Evolutionary conservation across 2,329 filamentous ascomycete species (phyloP).

Genomic region (Myriosclerotinia scirpicola): DNA sequence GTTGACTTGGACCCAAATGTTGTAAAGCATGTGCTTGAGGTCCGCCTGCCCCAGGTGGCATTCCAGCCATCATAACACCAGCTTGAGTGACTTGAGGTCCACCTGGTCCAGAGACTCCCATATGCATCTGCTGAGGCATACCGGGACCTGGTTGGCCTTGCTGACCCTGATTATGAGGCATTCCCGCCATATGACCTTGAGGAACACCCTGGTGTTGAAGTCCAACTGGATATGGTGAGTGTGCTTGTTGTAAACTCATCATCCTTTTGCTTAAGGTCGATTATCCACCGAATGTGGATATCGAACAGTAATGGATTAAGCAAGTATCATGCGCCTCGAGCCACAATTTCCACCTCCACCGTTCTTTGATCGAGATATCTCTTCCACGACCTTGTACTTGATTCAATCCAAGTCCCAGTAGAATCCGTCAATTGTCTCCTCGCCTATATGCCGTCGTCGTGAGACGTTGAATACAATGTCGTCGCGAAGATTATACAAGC

Average conservation of each 20-base stretch:
- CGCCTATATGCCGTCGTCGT: slow-evolving; percentile 18
- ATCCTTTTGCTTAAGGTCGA: slow-evolving; percentile 58
- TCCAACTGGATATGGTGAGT: slow-evolving; percentile 65
- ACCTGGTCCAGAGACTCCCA: slow-evolving; percentile 70
- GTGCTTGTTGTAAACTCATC: slow-evolving; percentile 66
- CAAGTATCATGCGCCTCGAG: slow-evolving; percentile 35
- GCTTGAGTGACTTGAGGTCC: slow-evolving; percentile 69
- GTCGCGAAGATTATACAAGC: slow-evolving; percentile 33
- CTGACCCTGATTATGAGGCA: slow-evolving; percentile 61
- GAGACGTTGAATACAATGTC: slow-evolving; percentile 21
- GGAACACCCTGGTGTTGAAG: slow-evolving; percentile 73
- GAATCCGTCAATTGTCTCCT: slow-evolving; percentile 25
- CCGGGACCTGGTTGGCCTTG: slow-evolving; percentile 61
- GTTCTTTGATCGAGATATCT: slow-evolving; percentile 49
- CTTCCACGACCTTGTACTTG: slow-evolving; percentile 31
- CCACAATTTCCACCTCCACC: slow-evolving; percentile 40
- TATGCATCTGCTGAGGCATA: slow-evolving; percentile 71
- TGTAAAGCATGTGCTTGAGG: slow-evolving; percentile 68
- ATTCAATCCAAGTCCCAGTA: slow-evolving; percentile 9
- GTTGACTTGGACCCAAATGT: slow-evolving; percentile 63
- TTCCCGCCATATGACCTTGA: slow-evolving; percentile 54
- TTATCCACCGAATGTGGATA: slow-evolving; percentile 59
- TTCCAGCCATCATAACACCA: slow-evolving; percentile 69
- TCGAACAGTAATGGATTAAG: slow-evolving; percentile 46
- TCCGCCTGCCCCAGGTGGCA: slow-evolving; percentile 63